phyloP scores from a whole-genome alignment of 2,329 filamentous ascomycete species.

The Paecilomyces sp. region DNA sequence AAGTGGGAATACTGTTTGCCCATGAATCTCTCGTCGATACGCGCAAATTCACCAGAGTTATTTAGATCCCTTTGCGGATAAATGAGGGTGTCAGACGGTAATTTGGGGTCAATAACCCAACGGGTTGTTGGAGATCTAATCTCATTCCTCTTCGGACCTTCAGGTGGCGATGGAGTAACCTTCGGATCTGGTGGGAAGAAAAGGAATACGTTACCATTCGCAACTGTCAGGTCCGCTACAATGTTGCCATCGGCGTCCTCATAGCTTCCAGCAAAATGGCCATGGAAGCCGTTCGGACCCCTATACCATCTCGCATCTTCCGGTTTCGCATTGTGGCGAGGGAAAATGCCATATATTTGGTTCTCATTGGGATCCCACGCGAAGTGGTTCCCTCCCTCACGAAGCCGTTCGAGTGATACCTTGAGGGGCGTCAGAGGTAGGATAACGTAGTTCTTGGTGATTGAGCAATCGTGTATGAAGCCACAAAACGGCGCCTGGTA shows the following conservation, averaged over 20 bases:
- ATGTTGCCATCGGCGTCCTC: conserved; percentile 42
- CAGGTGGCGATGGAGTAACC: conserved; percentile 7
- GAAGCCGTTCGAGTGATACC: conserved; percentile 37
- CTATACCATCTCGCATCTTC: conserved; percentile 39
- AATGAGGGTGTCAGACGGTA: conserved; percentile 28
- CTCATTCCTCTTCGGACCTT: conserved; percentile 12
- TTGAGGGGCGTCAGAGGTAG: conserved; percentile 44
- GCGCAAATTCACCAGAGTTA: conserved; percentile 21
- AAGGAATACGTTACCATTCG: conserved; percentile 25
- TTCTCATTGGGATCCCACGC: conserved; percentile 48
- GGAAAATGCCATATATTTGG: conserved; percentile 50
- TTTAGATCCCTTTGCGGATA: conserved; percentile 28
- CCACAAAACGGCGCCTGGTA: conserved; percentile 46
- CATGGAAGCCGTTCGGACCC: conserved; percentile 36
- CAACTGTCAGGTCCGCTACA: conserved; percentile 32
- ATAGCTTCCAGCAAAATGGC: conserved; percentile 44
- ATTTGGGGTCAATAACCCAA: conserved; percentile 22
- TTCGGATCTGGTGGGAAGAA: conserved; percentile 12
- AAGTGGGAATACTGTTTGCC: conserved; percentile 41
- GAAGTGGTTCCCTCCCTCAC: conserved; percentile 44
- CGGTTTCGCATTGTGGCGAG: conserved; percentile 42
- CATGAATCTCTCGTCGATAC: conserved; percentile 24
- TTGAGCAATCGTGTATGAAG: conserved; percentile 47
- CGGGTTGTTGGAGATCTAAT: conserved; percentile 16
- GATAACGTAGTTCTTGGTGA: conserved; percentile 43